Evolutionary conservation across 2,329 filamentous ascomycete genomes (phyloP), one percentile per base, ranked within the genome.

Genomic region (Fusarium setosum): DNA sequence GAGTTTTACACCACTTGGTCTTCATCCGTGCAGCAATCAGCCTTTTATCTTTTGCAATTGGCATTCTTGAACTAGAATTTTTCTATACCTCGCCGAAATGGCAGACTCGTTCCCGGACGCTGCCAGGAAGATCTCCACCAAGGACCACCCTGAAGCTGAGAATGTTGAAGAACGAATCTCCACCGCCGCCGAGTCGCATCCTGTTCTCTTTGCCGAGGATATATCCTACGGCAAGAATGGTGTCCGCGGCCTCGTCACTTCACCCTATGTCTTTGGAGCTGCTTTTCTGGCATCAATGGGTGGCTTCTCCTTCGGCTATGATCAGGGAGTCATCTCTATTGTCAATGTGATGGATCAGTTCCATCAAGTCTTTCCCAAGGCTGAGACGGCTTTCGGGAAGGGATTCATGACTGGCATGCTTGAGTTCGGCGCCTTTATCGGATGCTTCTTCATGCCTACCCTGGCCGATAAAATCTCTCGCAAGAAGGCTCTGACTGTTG

Each of bases 401-500:
- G 63, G 63, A 5, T 55, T 66, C 23, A 71, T 77, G 68, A 77
- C 75, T 3, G 71, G 78, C 4, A 81, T 64, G 61, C 45, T 64
- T 1, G 52, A 57, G 29, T 48, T 64, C 8, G 61, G 61, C 7
- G 61, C 61, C 17, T 64, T 64, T 29, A 12, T 58, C 4, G 63
- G 63, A 8, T 60, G 56, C 26, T 51, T 63, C 18, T 55, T 57
- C 31, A 54, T 59, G 40, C 56, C 56, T 7, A 49, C 42, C 31
- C 29, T 61, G 23, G 54, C 54, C 17, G 61, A 64, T 35, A 47
- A 79, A 29, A 70, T 84, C 42, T 84, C 82, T 9, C 80, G 86
- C 29, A 87, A 87, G 67, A 82, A 83, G 55, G 80, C 83, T 9
- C 84, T 87, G 54, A 72, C 86, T 48, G 74, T 84, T 41, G 83